These are phyloP conservation scores for Stygiomarasmius scandens DNA, from an alignment of 1,284 basidiomycete species.

Conservation along the genomic window DNA sequence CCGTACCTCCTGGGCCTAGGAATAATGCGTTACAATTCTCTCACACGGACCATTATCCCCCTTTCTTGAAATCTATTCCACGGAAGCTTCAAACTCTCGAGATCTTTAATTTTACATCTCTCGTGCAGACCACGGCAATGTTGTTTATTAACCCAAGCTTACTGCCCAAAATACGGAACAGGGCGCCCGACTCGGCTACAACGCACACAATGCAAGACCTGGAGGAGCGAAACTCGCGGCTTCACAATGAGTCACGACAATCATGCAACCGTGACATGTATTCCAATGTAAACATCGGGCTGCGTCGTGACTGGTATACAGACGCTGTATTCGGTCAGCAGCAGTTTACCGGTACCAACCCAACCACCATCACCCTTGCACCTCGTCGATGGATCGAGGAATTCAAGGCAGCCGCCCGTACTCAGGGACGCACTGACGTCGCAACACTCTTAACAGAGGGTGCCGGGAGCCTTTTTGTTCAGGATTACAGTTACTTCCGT, in stretches of 20 bases:
- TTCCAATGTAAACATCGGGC: slow-evolving; percentile 24
- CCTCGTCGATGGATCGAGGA: slow-evolving; percentile 18
- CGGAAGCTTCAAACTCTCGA: slow-evolving; percentile 6
- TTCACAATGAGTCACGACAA: slow-evolving; percentile 10
- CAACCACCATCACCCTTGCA: slow-evolving; percentile 24
- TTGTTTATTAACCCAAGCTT: slow-evolving; percentile 2
- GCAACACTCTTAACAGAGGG: slow-evolving; percentile 11
- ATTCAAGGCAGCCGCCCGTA: slow-evolving; percentile 17
- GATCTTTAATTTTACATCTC: slow-evolving; percentile 21
- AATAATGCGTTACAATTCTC: slow-evolving; percentile 7
- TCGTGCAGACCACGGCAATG: slow-evolving; percentile 16
- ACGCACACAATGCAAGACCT: slow-evolving; percentile 19
- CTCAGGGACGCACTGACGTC: slow-evolving; percentile 12
- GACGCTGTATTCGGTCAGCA: slow-evolving; percentile 30
- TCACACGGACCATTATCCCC: slow-evolving; percentile 20
- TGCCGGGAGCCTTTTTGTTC: slow-evolving; percentile 19
- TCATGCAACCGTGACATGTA: slow-evolving; percentile 18
- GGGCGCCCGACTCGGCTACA: neutral
- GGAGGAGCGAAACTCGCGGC: slow-evolving; percentile 13
- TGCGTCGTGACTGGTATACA: slow-evolving; percentile 28
- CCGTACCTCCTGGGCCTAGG: too few species aligned
- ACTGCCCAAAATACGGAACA: slow-evolving; percentile 7
- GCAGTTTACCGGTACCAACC: slow-evolving; percentile 29
- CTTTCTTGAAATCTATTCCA: slow-evolving; percentile 22
- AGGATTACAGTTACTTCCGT: slow-evolving; percentile 29